Evolutionary conservation across 1,284 basidiomycete species (phyloP).

Genomic region (Puccinia triticina): DNA sequence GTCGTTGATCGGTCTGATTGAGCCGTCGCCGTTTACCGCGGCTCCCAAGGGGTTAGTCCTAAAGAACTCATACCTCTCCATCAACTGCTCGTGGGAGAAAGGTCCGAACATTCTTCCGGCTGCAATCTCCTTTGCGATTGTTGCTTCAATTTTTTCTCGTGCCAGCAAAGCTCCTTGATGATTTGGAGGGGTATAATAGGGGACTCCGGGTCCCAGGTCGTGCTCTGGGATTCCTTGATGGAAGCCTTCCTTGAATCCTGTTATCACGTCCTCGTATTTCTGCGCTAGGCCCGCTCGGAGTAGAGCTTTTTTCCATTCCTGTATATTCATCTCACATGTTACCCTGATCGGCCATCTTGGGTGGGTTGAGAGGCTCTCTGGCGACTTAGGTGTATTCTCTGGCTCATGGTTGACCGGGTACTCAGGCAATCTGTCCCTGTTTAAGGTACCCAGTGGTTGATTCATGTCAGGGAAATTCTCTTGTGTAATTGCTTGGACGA

Average conservation of each 20-base stretch:
- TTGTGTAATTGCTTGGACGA: no score
- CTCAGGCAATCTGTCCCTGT: no score
- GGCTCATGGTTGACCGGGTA: no score
- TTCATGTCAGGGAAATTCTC: no score
- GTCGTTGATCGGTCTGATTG: neutral
- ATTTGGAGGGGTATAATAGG: no score
- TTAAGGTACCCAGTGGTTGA: no score
- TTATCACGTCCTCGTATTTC: neutral
- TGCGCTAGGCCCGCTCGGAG: neutral
- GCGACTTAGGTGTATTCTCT: no score
- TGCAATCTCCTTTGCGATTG: neutral
- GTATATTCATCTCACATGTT: conserved; percentile 10
- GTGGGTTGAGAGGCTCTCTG: no score
- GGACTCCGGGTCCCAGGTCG: no score
- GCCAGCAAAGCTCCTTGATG: no score
- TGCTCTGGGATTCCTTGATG: no score
- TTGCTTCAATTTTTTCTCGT: neutral
- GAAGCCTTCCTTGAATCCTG: no score
- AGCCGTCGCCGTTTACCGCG: neutral
- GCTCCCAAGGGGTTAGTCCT: neutral
- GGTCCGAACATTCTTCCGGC: conserved; percentile 14
- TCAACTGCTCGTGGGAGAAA: neutral
- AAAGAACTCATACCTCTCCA: neutral
- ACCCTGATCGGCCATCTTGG: neutral
- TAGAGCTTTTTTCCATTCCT: neutral